Percentiles rank a stretch among this genome's conserved stretches.
These are phyloP conservation scores for Candida odintsovae DNA, from an alignment of 805 yeast species.

Conservation along the genomic window DNA sequence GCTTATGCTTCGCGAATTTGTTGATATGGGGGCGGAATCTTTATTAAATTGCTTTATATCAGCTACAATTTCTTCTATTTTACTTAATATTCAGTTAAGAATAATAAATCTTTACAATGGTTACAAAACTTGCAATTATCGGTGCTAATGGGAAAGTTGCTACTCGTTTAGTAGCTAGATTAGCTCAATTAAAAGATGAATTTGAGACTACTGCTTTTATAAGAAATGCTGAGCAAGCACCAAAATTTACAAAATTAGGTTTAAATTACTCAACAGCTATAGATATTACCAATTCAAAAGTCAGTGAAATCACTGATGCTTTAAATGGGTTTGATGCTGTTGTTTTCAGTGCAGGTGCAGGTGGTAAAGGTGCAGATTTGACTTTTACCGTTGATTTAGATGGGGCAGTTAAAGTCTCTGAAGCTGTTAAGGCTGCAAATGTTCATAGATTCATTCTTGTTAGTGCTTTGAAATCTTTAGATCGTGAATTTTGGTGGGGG, in stretches of 20 bases:
- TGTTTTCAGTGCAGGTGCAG: constrained; percentile 59
- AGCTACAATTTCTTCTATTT: too few relatives aligned
- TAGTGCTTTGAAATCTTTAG: constrained; percentile 51
- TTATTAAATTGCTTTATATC: too few relatives aligned
- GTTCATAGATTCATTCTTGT: constrained; percentile 45
- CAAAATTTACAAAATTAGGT: constrained; percentile 32
- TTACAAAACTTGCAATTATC: constrained; percentile 36
- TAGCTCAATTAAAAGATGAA: constrained; percentile 23
- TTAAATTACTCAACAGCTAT: constrained; percentile 32
- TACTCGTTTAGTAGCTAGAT: constrained; percentile 34
- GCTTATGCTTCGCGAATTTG: too few relatives aligned
- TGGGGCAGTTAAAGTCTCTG: constrained; percentile 51
- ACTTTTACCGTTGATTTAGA: constrained; percentile 54
- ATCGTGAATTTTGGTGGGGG: constrained; percentile 39
- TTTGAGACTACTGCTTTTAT: constrained; percentile 40
- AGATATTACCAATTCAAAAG: constrained; percentile 32
- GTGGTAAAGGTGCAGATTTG: constrained; percentile 43
- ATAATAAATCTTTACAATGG: too few relatives aligned
- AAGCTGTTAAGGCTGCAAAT: constrained; percentile 42
- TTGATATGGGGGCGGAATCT: too few relatives aligned
- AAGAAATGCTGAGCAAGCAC: constrained; percentile 40
- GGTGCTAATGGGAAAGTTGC: constrained; percentile 67
- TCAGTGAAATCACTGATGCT: constrained; percentile 29
- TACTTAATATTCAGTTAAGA: too few relatives aligned
- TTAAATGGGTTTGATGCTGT: constrained; percentile 48